Evolutionary conservation across 768 basidiomycete genomes (phyloP).

Genomic region (Agaricus blazei): DNA sequence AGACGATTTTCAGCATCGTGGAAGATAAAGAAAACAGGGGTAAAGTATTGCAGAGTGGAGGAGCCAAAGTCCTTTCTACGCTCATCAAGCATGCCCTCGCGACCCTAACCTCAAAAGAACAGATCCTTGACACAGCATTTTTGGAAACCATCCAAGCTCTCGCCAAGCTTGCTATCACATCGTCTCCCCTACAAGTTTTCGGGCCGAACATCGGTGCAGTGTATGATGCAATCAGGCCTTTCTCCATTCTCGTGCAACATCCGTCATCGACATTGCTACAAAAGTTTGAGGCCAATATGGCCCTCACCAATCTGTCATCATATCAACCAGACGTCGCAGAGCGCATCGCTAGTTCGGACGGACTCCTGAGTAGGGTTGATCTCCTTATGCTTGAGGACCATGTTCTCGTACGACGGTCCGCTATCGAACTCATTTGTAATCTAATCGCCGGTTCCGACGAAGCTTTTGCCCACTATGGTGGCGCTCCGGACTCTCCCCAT

Average conservation of each 20-base stretch:
- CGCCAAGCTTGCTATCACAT: constrained; percentile 89
- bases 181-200: constrained; percentile 87
- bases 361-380: constrained; percentile 62
- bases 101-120: constrained; percentile 21
- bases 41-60: constrained; percentile 71
- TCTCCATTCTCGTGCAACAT: constrained; percentile 69
- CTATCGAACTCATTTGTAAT: constrained; percentile 91
- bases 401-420: constrained; percentile 74
- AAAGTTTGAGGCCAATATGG: constrained; percentile 92
- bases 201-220: constrained; percentile 75
- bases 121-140: constrained; percentile 29
- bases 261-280: constrained; percentile 69
- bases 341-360: constrained; percentile 58
- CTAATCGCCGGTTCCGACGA: constrained; percentile 72
- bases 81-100: constrained; percentile 49
- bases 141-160: constrained; percentile 75
- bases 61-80: constrained; percentile 57
- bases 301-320: constrained; percentile 90
- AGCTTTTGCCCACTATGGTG: constrained; percentile 71
- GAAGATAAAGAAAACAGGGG: constrained; percentile 79
- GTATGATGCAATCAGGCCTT: constrained; percentile 79
- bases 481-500: constrained; percentile 28
- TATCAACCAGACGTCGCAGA: constrained; percentile 59
- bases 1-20: constrained; percentile 62
- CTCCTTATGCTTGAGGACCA: constrained; percentile 80